Base-by-base conservation (phyloP, 2,329 filamentous ascomycete genomes). In the Penicillium hordei region DNA sequence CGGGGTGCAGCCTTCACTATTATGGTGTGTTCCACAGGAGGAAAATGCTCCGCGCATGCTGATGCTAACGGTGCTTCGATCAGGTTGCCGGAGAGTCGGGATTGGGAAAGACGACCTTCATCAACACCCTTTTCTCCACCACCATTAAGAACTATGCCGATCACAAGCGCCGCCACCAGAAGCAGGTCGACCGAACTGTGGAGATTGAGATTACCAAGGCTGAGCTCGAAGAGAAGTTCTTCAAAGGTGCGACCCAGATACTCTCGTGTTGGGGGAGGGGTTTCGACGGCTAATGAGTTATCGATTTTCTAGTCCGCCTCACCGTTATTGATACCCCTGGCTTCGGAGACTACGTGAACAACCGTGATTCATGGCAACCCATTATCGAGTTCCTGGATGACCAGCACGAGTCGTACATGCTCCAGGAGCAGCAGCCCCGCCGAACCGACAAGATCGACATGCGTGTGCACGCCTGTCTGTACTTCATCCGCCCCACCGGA, bases 111-210 rank as follows among this genome's bases (percentile, higher is more conserved):
- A 99, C 95, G 27, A 99, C 94, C 72, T 99, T 99, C 82, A 97
- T 99, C 87, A 99, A 99, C 88, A 99, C 94, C 60, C 88, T 99
- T 61, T 99, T 99, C 86, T 99, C 94, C 63, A 99, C 95, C 67
- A 99, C 94, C 71, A 99, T 99, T 86, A 99, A 99, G 86, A 99
- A 97, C 86, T 99, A 99, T 79, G 94, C 94, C 85, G 94, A 99
- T 80, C 93, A 99, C 86, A 96, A 96, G 86, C 90, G 92, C 80
- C 91, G 94, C 75, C 94, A 99, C 80, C 91, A 94, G 81, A 99
- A 99, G 87, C 94, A 99, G 83, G 87, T 97, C 69, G 94, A 99
- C 83, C 97, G 97, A 86, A 99, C 94, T 12, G 94, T 99, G 66
- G 95, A 99, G 83, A 99, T 99, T 70, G 94, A 99, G 80, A 99